Percentiles rank a stretch among this genome's conserved stretches.
These are phyloP conservation scores for Aspergillus awamori DNA, from an alignment of 2,329 filamentous ascomycete genomes.

Conservation along the genomic window DNA sequence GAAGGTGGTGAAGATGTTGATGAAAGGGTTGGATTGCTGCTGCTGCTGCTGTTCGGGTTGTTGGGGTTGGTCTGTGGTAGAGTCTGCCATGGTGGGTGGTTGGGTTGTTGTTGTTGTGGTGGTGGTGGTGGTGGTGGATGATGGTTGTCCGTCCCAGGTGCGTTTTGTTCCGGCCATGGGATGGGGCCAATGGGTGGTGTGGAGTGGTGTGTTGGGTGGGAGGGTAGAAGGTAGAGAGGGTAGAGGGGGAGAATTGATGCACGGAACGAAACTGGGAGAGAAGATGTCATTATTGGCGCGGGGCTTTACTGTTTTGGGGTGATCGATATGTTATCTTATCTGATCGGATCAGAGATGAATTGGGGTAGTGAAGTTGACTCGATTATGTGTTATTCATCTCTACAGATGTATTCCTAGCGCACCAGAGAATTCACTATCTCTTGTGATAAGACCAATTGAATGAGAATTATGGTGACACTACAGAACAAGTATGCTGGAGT, in stretches of 20 bases:
- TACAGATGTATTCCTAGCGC: no score
- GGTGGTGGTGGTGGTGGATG: conserved; percentile 17
- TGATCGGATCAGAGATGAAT: conserved; percentile 5
- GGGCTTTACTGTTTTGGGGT: conserved; percentile 14
- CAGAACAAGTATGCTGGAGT: no score
- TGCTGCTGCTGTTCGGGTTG: background rate
- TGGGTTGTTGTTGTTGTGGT: conserved; percentile 1
- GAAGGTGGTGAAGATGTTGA: conserved; percentile 81
- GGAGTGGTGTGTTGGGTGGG: background rate
- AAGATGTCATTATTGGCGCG: conserved; percentile 19
- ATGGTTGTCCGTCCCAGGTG: conserved; percentile 41
- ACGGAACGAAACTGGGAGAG: background rate
- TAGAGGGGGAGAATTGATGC: background rate
- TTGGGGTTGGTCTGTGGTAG: background rate
- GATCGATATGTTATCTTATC: conserved; percentile 9
- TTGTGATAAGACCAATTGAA: no score
- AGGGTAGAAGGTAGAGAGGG: background rate
- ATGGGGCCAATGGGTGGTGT: background rate
- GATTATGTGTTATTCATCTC: no score
- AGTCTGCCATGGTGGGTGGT: background rate
- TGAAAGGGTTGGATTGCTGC: conserved; percentile 35
- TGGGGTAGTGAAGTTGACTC: background rate
- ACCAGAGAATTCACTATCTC: no score
- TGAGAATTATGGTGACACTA: no score
- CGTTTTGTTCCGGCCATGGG: conserved; percentile 42